Percentiles rank a stretch among this genome's conserved stretches.
Conservation (phyloP, 2,329 filamentous ascomycete genomes). For the Colletotrichum noveboracense region DNA sequence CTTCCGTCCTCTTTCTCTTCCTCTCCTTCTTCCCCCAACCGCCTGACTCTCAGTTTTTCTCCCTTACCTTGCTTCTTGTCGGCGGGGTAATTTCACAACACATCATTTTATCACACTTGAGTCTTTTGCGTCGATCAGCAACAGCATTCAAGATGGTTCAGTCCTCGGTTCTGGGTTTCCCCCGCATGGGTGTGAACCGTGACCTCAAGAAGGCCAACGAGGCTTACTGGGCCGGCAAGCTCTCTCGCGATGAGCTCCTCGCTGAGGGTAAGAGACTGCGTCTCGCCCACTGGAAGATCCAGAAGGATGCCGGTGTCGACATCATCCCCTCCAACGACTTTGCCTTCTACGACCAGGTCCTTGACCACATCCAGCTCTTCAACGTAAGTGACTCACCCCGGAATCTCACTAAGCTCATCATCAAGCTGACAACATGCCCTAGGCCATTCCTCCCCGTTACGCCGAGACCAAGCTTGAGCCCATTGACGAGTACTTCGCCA, state of each 20-base stretch:
- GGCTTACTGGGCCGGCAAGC: constrained; percentile 95
- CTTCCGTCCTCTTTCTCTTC: background rate
- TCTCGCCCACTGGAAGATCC: constrained; percentile 98
- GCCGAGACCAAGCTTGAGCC: constrained; percentile 85
- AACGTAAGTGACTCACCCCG: constrained; percentile 66
- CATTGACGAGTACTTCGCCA: constrained; percentile 98
- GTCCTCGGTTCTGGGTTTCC: constrained; percentile 92
- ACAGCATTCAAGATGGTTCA: constrained; percentile 61
- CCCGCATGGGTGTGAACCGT: constrained; percentile 97
- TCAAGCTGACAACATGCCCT: constrained; percentile 8
- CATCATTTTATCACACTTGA: constrained; percentile 8
- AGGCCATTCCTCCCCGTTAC: constrained; percentile 94
- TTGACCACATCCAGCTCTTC: constrained; percentile 98
- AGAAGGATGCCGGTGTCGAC: constrained; percentile 97
- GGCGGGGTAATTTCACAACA: constrained; percentile 11
- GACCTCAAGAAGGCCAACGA: constrained; percentile 99
- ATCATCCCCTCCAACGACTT: constrained; percentile 99
- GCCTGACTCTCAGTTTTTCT: constrained; percentile 2
- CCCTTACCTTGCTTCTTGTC: constrained; percentile 9
- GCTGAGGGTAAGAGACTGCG: constrained; percentile 96
- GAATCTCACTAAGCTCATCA: background rate
- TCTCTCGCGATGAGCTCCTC: constrained; percentile 89
- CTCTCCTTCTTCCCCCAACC: background rate
- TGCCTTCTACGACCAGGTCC: constrained; percentile 96
- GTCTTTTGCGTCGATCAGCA: constrained; percentile 23